Evolutionary conservation across 768 basidiomycete species (phyloP).

Genomic region (Pleurotus eryngii): DNA sequence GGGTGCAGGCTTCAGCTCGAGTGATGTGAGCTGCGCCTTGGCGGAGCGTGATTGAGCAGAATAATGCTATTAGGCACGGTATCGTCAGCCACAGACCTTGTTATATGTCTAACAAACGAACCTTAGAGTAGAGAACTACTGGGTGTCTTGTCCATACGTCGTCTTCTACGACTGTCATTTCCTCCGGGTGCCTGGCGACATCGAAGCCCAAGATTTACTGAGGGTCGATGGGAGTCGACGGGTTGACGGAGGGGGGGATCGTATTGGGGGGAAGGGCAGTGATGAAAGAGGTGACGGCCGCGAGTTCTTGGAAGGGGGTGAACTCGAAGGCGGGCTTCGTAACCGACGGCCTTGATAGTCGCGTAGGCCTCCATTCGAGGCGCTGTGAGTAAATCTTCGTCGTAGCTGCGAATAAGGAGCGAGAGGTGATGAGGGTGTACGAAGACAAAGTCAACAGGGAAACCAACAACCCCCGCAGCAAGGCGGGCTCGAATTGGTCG

Average conservation of each 20-base stretch:
- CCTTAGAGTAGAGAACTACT: constrained; percentile 75
- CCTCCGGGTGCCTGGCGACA: constrained; percentile 59
- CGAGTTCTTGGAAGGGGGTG: constrained; percentile 59
- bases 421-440: too few relatives aligned
- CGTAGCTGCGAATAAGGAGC: too few relatives aligned
- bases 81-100: background rate
- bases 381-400: too few relatives aligned
- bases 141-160: constrained; percentile 75
- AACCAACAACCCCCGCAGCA: too few relatives aligned
- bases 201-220: constrained; percentile 83
- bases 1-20: constrained; percentile 60
- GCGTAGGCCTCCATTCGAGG: too few relatives aligned
- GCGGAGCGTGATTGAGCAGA: constrained; percentile 18
- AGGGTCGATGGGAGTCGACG: constrained; percentile 66
- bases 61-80: background rate
- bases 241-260: constrained; percentile 64
- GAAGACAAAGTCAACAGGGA: too few relatives aligned
- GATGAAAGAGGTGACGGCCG: constrained; percentile 70
- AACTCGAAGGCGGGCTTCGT: constrained; percentile 33
- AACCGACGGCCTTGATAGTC: too few relatives aligned
- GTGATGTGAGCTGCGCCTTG: constrained; percentile 50
- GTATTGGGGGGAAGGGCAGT: constrained; percentile 71
- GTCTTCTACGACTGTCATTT: constrained; percentile 54
- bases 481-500: too few relatives aligned
- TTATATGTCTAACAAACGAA: constrained; percentile 18